Conservation (phyloP, 2,329 filamentous ascomycete genomes). For the Diaporthe sp. region DNA sequence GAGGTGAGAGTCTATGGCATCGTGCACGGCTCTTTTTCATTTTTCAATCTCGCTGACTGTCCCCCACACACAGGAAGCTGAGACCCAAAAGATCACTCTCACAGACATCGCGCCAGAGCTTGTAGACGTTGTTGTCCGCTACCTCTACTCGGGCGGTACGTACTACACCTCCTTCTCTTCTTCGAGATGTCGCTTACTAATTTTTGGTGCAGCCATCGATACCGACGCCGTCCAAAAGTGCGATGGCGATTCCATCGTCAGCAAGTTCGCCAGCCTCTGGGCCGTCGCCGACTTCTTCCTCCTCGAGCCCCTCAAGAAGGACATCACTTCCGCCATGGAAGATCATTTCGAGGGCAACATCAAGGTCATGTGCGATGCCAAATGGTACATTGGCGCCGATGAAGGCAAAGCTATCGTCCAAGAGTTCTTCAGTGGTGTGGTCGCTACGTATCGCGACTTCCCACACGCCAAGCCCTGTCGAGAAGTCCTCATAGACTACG, state of each 20-base stretch:
- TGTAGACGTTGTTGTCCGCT: background rate
- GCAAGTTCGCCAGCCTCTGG: slow-evolving; percentile 1
- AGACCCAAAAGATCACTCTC: background rate
- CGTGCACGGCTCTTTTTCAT: no score
- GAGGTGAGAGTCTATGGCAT: background rate
- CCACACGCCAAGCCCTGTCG: background rate
- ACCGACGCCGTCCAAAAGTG: background rate
- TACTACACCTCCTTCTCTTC: background rate
- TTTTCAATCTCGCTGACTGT: background rate
- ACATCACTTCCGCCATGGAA: background rate
- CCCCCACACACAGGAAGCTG: background rate
- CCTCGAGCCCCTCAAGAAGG: background rate
- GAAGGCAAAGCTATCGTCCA: background rate
- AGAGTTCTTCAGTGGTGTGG: background rate
- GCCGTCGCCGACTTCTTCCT: slow-evolving; percentile 3
- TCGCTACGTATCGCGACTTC: background rate
- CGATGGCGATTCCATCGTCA: background rate
- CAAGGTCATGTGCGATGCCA: background rate
- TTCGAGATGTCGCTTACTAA: background rate
- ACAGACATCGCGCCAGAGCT: background rate
- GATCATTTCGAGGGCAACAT: background rate
- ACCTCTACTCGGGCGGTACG: slow-evolving; percentile 27
- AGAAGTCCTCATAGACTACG: background rate
- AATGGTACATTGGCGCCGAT: background rate
- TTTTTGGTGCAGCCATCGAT: background rate